Evolutionary conservation across 192 early-diverging fungal species (phyloP).

Genomic region (Spizellomyces punctatus): DNA sequence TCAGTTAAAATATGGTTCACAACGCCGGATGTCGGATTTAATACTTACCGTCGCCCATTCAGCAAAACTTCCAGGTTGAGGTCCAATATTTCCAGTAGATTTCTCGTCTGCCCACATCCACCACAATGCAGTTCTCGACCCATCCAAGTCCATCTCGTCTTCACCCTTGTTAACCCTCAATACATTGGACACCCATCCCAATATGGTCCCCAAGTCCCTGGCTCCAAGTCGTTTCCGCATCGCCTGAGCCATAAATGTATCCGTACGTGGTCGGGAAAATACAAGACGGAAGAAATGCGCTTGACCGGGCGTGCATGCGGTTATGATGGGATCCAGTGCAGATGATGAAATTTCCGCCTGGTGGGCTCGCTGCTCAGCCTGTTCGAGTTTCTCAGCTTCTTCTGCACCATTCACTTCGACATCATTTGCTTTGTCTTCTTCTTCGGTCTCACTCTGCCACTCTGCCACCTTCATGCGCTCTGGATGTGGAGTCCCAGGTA

Average conservation of each 20-base stretch:
- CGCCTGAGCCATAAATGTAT: conserved; percentile 17
- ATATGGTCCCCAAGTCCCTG: neutral
- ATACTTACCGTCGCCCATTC: conserved; percentile 24
- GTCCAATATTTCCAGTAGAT: neutral
- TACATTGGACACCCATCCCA: conserved; percentile 10
- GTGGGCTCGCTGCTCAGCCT: no score
- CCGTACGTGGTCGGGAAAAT: conserved; percentile 14
- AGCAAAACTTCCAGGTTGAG: neutral
- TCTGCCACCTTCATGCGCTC: conserved; percentile 1
- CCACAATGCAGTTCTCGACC: conserved; percentile 1
- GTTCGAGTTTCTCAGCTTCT: neutral
- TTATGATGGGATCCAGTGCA: neutral
- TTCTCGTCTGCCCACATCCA: conserved; percentile 15
- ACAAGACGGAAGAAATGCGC: conserved; percentile 19
- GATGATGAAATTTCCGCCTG: no score
- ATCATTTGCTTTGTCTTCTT: neutral
- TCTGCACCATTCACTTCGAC: neutral
- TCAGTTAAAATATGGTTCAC: neutral
- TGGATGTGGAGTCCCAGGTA: conserved; percentile 2
- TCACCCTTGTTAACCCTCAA: neutral
- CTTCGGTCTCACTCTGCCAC: neutral
- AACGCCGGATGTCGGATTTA: neutral
- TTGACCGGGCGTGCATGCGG: neutral
- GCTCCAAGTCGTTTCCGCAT: neutral
- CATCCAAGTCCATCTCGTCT: neutral